Evolutionary conservation across 441 rosid genomes (phyloP), one percentile per base, ranked within the genome.

Genomic region (Breynia disticha): DNA sequence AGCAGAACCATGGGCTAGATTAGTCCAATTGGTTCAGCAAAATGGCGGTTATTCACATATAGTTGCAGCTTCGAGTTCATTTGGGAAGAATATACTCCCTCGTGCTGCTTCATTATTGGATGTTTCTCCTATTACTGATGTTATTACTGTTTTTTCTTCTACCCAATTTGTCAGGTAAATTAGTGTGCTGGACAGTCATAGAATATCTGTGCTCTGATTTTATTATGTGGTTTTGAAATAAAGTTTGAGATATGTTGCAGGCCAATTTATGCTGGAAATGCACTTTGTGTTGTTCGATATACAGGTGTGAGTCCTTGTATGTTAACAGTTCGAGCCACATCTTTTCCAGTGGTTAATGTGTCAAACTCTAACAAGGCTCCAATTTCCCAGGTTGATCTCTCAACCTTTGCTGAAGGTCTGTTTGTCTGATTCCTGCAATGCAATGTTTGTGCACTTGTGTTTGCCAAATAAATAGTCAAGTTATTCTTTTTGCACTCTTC

Each of bases 201-300:
- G 5, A 28, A 28, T 28, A 4, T 9, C 35, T 28, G 35, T 28
- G 35, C 8, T 28, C 8, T 28, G 35, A 28, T 4, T n/a, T 28
- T 4, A 28, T 28, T 28, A 28, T 28, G 35, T 28, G 35, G 35
- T 28, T 1, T 28, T 28, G 35, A 28, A 28, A 28, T 28, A 9
- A 28, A 0, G 35, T 28, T 5, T 4, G 35, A 28, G 5, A 28
- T 28, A 28, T 66, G 52, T 57, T 48, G 48, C 78, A 90, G 98
- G 79, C 98, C 98, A 53, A 87, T 90, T 59, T 90, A 87, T 76
- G 98, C 98, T 7, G 98, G 98, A 72, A 90, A 90, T 67, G 98
- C 96, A 6, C 84, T 90, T 44, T 85, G 86, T 69, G 78, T 84
- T 37, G 87, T 87, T 52, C 74, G 67, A 56, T 90, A 87, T 58